Base-by-base conservation (phyloP, 164 flowering plant genomes). In the Piper longum region DNA sequence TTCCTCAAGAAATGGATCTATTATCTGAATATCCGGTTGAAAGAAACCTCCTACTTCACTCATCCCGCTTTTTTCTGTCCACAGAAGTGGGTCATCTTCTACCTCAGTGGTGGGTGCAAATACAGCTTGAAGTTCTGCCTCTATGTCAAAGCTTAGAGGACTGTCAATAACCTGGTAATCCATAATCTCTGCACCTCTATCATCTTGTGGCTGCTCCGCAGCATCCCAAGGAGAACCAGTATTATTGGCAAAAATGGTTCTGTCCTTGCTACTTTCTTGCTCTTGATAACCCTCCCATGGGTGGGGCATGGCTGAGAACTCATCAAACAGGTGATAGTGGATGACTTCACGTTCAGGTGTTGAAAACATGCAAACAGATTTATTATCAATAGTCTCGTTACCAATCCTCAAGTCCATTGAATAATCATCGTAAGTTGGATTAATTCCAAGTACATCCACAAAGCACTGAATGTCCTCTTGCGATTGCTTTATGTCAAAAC, bases 41-140 rank as follows among this genome's bases (percentile, higher is more conserved):
- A 42, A 56, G 41, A 60, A 48, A 36, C 63, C 40, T 70, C 67
- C 66, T 4, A 72, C 70, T 43, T 62, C 56, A 43, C 61, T 43
- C 67, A 57, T 64, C 60, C 64, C 60, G 73, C 71, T 72, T 40
- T 67, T 69, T 9, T 61, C 59, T 18, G 55, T 48, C 52, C 52
- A 48, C 8, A 48, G 52, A 48, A 48, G 52, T 0, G 52, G 52
- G 14, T 48, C 52, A 48, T 48, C 52, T 48, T 48, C 52, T 48
- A 9, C 14, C 52, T 14, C 8, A 48, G 52, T 14, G 14, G 14
- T 6, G 52, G 52, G 14, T 48, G 52, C 52, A 48, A 48, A 48
- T 2, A 48, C 14, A 6, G 12, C 14, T 62, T 78, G 78, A 39
- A 80, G 76, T 61, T 85, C 91, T 62, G 73, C 78, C 8, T 73